Base-by-base conservation (phyloP, 2,329 filamentous ascomycete genomes). In the Claviceps fusiformis region DNA sequence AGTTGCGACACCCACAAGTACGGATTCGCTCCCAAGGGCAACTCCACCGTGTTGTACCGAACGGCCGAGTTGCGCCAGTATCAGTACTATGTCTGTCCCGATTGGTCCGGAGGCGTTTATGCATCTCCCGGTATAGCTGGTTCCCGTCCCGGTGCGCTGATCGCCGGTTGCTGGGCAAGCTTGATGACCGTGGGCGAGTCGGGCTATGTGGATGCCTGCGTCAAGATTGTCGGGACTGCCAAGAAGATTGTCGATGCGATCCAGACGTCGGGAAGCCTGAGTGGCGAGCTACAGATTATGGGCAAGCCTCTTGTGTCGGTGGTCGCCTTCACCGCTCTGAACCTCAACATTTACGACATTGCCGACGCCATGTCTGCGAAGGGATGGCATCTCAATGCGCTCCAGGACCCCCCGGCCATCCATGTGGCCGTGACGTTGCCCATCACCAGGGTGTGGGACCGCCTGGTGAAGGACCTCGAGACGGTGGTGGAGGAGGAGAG, bases 1-100 rank as follows among this genome's bases (percentile, higher is more conserved):
- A 90, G 85, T 61, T 95, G 91, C 69, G 93, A 98, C 69, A 98
- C 93, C 3, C 93, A 98, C 79, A 98, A 98, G 71, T 98, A 98
- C 68, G 93, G 93, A 43, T 98, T 98, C 67, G 93, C 93, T 1
- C 93, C 93, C 54, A 98, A 98, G 75, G 93, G 93, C 62, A 98
- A 95, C 78, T 93, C 87, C 53, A 93, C 90, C 1, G 79, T 95
- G 15, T 78, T 98, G 46, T 98, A 98, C 78, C 89, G 93, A 63
- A 87, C 83, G 49, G 79, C 84, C 39, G 74, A 80, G 50, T 80
- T 95, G 61, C 83, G 93, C 62, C 82, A 83, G 56, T 92, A 95
- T 71, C 93, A 98, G 71, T 98, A 98, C 77, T 98, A 95, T 71
- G 86, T 98, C 67, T 89, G 86, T 37, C 86, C 93, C 7, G 88